Evolutionary conservation across 768 basidiomycete species (phyloP), one percentile per base, ranked within the genome.

Genomic region (Calocybe gangraenosa): DNA sequence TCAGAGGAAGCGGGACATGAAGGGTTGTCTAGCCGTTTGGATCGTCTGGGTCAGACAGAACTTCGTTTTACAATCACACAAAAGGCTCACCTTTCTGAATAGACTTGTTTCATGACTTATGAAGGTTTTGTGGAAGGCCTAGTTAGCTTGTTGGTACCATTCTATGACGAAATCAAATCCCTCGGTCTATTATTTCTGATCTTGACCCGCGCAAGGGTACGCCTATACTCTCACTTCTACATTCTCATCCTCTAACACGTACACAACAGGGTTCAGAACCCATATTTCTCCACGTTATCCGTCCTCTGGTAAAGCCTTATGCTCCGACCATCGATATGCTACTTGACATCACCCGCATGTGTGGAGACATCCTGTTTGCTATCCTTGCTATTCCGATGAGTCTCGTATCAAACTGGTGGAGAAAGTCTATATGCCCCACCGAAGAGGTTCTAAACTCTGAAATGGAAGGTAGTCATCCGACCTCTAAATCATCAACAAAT

Each of bases 21-120:
- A 92, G 62, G 88, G 89, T 15, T 82, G 81, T 58, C 67, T 92
- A 38, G 79, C 87, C 30, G 78, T 92, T 11, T 92, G 91, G 91
- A 72, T 88, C 34, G 81, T 92, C 51, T 92, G 87, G 86, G 90
- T 88, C 66, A 65, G 52, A 30, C 4, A 5, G 70, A 63, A 19
- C 18, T 42, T 9, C 18, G 31, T 39, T 31, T 42, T 46, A n/a
- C n/a, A n/a, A n/a, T n/a, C n/a, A n/a, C n/a, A n/a, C n/a, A n/a
- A n/a, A n/a, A n/a, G n/a, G n/a, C n/a, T n/a, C n/a, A n/a, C n/a
- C n/a, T 31, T n/a, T 15, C 30, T 48, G 50, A 21, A 17, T 36
- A 90, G 87, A 81, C 76, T 55, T 87, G 81, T 58, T 75, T 85
- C 55, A 70, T 78, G 18, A 65, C 70, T 21, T 85, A 87, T 49